phyloP scores from a whole-genome alignment of 805 yeast species.

The Candida dendrica region DNA sequence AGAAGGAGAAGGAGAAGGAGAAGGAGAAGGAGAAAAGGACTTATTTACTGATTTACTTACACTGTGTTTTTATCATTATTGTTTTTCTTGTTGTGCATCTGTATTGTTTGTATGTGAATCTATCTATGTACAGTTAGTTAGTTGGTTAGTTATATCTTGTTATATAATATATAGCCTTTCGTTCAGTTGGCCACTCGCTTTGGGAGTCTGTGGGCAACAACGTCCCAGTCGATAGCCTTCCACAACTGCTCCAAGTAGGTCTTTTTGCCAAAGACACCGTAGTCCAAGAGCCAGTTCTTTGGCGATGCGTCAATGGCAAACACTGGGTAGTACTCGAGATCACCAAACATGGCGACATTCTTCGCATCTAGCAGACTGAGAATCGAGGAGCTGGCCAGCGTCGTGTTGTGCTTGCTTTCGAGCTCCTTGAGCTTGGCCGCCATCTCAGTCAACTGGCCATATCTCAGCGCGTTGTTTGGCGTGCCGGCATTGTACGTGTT shows the following conservation, averaged over 20 bases:
- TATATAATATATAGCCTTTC: too few relatives aligned
- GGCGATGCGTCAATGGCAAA: slow-evolving; percentile 69
- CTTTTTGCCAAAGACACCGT: slow-evolving; percentile 70
- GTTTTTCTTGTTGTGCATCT: too few relatives aligned
- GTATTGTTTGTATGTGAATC: too few relatives aligned
- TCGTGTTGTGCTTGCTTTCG: slow-evolving; percentile 5
- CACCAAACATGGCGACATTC: slow-evolving; percentile 19
- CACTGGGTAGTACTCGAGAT: slow-evolving; percentile 42
- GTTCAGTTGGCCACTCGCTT: slow-evolving; percentile 16
- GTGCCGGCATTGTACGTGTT: slow-evolving; percentile 89
- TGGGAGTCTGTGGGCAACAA: slow-evolving; percentile 43
- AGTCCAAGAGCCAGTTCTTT: slow-evolving; percentile 62
- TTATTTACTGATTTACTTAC: too few relatives aligned
- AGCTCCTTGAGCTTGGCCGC: slow-evolving; percentile 17
- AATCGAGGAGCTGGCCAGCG: slow-evolving; percentile 6
- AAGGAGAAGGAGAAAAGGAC: too few relatives aligned
- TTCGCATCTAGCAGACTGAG: slow-evolving; percentile 32
- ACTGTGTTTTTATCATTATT: too few relatives aligned
- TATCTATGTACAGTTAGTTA: too few relatives aligned
- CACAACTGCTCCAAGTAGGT: slow-evolving; percentile 58
- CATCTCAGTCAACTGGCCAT: slow-evolving; percentile 28
- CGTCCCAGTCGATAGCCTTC: slow-evolving; percentile 68
- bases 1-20: too few relatives aligned
- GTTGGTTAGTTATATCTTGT: too few relatives aligned
- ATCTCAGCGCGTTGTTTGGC: slow-evolving; percentile 59